Evolutionary conservation across 768 basidiomycete genomes (phyloP).

Genomic region (Serpula lacrymans): DNA sequence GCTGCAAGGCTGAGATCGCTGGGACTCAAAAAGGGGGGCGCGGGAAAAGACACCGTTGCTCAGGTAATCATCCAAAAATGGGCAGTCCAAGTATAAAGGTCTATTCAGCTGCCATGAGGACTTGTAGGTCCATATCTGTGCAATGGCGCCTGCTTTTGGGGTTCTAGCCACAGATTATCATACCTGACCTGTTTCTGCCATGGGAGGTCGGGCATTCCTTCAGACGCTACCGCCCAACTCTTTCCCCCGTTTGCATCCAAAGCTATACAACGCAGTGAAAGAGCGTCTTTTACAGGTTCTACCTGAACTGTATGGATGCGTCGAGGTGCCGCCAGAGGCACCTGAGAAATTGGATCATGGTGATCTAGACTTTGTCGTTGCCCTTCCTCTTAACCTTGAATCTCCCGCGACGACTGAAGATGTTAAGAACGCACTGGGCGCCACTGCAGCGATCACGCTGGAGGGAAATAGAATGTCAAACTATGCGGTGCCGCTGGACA

Average conservation of each 20-base stretch:
- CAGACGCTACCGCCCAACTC: constrained; percentile 37
- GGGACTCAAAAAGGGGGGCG: too few relatives aligned
- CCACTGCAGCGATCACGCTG: constrained; percentile 42
- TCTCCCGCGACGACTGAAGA: constrained; percentile 30
- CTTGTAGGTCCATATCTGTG: not conserved
- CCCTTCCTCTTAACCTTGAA: constrained; percentile 30
- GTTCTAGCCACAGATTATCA: not conserved
- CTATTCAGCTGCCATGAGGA: too few relatives aligned
- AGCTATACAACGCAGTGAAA: constrained; percentile 52
- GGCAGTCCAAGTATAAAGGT: too few relatives aligned
- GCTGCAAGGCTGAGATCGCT: constrained; percentile 91
- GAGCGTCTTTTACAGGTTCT: constrained; percentile 39
- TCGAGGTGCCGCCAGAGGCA: constrained; percentile 56
- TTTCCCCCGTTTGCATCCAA: constrained; percentile 62
- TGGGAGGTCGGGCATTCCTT: constrained; percentile 73
- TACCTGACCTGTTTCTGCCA: constrained; percentile 22
- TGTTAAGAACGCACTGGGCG: constrained; percentile 43
- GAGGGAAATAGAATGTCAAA: constrained; percentile 58
- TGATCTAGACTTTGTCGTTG: constrained; percentile 67
- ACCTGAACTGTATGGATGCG: constrained; percentile 43
- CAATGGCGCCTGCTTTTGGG: not conserved
- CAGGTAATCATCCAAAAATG: too few relatives aligned
- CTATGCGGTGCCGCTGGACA: constrained; percentile 50
- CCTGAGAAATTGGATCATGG: constrained; percentile 66
- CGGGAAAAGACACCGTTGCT: too few relatives aligned